These are phyloP conservation scores for Tricholoma bakamatsutake DNA, from an alignment of 768 basidiomycete genomes.

Conservation along the genomic window DNA sequence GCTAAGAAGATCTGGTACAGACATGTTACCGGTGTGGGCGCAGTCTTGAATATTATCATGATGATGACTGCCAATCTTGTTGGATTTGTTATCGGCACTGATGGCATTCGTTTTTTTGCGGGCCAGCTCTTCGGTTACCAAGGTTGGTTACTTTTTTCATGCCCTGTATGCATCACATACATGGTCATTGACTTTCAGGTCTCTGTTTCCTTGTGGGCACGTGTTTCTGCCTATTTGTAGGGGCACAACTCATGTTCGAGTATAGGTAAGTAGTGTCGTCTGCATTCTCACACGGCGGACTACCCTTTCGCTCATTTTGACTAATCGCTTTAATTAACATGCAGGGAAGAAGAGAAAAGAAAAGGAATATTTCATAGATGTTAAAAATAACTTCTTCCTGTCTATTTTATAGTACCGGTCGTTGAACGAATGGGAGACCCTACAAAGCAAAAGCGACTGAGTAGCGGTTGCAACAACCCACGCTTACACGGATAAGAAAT, in stretches of 20 bases:
- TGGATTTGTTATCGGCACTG: constrained; percentile 88
- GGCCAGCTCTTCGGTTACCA: constrained; percentile 51
- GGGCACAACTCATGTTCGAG: constrained; percentile 91
- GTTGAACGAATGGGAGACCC: no score
- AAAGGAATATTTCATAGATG: constrained; percentile 52
- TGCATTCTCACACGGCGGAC: not conserved
- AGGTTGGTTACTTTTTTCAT: constrained; percentile 37
- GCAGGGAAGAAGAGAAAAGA: constrained; percentile 69
- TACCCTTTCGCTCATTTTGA: not conserved
- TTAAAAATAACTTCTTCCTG: constrained; percentile 13
- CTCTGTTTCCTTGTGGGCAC: constrained; percentile 58
- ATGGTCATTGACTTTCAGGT: constrained; percentile 34
- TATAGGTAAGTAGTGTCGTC: constrained; percentile 57
- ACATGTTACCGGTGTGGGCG: constrained; percentile 78
- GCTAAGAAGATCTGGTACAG: constrained; percentile 72
- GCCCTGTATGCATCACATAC: not conserved
- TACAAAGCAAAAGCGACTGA: no score
- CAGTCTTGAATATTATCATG: constrained; percentile 75
- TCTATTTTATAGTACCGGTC: not conserved
- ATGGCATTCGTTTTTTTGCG: constrained; percentile 68
- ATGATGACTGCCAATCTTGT: constrained; percentile 94
- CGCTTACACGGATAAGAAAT: no score
- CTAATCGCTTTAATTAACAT: constrained; percentile 2
- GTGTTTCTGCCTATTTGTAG: constrained; percentile 67
- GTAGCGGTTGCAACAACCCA: no score